Evolutionary conservation across 2,329 filamentous ascomycete genomes (phyloP), one percentile per base, ranked within the genome.

Genomic region (Colletotrichum sp.): DNA sequence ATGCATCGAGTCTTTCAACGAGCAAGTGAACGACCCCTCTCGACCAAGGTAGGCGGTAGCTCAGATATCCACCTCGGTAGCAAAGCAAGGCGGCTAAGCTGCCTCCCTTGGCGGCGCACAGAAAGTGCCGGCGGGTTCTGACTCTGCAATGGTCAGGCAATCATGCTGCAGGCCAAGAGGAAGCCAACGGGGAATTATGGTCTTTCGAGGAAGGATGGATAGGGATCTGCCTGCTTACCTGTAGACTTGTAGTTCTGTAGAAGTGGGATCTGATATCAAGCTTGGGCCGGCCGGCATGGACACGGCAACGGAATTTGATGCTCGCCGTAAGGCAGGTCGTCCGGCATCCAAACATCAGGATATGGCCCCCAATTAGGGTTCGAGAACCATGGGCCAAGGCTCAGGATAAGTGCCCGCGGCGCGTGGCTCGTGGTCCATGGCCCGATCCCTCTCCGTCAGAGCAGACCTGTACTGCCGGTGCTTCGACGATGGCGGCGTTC

Each of bases 141-240:
- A 34, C n/a, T 67, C 62, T 72, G n/a, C 22, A 67, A 59, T 32
- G 24, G 55, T 57, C 60, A 72, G 63, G 52, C 55, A 57, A 62
- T 28, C 57, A 55, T n/a, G 55, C 52, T 68, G 70, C 70, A 72
- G 22, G 70, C 70, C 70, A 68, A 68, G 63, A n/a, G 30, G 15
- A 24, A 34, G 39, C 13, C 24, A 26, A 12, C 34, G 63, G 70
- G 34, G 24, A 72, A 60, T 72, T 68, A 22, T 55, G 22, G 52
- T 15, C 36, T 16, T 55, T 22, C 22, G n/a, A 63, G 15, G 28
- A 34, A 63, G 34, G 28, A 34, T 8, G 26, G 34, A 59, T 28
- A 15, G n/a, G 24, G 55, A 18, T 48, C 30, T 68, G 63, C 24
- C 22, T 39, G 15, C 15, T 32, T 34, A 34, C 32, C 32, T 34